A percentile compares a stretch with the other conserved stretches of the same genome.
These are phyloP conservation scores for Termitomyces bulborhizus DNA, from an alignment of 768 basidiomycete species.

Conservation along the genomic window DNA sequence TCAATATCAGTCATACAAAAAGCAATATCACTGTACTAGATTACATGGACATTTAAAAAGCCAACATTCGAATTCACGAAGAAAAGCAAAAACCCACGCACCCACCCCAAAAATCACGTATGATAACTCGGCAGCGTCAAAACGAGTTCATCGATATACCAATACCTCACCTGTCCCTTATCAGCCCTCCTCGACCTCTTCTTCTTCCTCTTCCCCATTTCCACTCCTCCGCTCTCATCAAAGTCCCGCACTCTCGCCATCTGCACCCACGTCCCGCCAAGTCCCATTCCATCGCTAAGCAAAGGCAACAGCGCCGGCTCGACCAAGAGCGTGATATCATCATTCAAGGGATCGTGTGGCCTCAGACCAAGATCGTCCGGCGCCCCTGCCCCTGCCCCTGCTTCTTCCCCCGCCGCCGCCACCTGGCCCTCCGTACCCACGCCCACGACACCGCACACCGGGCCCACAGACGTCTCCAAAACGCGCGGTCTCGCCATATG, in stretches of 20 bases:
- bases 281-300: slow-evolving; percentile 48
- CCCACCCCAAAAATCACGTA: not conserved
- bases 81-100: too few relatives aligned
- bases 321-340: slow-evolving; percentile 56
- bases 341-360: slow-evolving; percentile 46
- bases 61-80: too few relatives aligned
- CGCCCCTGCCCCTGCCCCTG: not conserved
- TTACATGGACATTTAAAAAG: too few relatives aligned
- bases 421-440: too few relatives aligned
- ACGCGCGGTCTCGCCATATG: slow-evolving; percentile 31
- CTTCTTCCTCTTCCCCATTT: slow-evolving; percentile 19
- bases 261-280: slow-evolving; percentile 68
- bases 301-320: slow-evolving; percentile 35
- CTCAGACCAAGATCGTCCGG: slow-evolving; percentile 14
- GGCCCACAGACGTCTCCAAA: slow-evolving; percentile 24
- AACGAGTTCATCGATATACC: slow-evolving; percentile 39
- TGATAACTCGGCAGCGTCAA: slow-evolving; percentile 34
- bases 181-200: slow-evolving; percentile 24
- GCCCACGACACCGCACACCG: too few relatives aligned
- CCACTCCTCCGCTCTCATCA: not conserved
- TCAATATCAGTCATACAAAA: too few relatives aligned
- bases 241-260: slow-evolving; percentile 35
- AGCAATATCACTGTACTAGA: too few relatives aligned
- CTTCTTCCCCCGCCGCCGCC: not conserved
- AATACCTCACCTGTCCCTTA: slow-evolving; percentile 20